phyloP scores from a whole-genome alignment of 257 asterid species.

The Nyctanthes arbortristis region DNA sequence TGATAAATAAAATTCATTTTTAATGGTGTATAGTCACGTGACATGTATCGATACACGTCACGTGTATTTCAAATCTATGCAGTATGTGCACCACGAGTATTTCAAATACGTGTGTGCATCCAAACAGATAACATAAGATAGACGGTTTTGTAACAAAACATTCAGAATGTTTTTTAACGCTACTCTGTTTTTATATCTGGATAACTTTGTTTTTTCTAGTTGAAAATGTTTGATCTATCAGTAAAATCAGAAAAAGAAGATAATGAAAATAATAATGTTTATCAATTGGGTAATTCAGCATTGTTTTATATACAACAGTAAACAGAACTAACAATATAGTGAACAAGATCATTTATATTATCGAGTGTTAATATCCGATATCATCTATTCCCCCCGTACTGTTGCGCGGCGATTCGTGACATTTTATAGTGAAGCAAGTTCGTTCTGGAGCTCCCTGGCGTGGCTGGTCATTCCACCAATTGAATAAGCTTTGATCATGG shows the following conservation, averaged over 20 bases:
- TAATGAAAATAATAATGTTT: not conserved
- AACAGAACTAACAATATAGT: not conserved
- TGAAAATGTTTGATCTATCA: too few relatives aligned
- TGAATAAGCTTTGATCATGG: conserved; percentile 73
- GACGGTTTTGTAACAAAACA: too few relatives aligned
- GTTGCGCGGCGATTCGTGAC: not conserved
- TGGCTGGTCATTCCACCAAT: conserved; percentile 57
- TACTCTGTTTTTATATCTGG: too few relatives aligned
- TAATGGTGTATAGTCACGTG: too few relatives aligned
- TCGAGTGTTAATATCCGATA: too few relatives aligned
- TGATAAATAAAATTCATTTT: too few relatives aligned
- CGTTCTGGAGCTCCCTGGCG: conserved; percentile 58
- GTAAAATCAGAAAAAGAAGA: not conserved
- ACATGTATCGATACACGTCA: too few relatives aligned
- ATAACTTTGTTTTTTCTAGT: not conserved
- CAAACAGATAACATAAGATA: too few relatives aligned
- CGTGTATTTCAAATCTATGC: too few relatives aligned
- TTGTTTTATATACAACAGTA: not conserved
- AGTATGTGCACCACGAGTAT: too few relatives aligned
- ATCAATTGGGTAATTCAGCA: not conserved
- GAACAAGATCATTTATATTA: not conserved
- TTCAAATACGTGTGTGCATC: too few relatives aligned
- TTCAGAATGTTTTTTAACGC: too few relatives aligned
- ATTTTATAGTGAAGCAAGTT: conserved; percentile 49
- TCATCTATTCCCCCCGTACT: not conserved